These are phyloP conservation scores for Chaetomium strumarium DNA, from an alignment of 2,329 filamentous ascomycete species.

Conservation along the genomic window DNA sequence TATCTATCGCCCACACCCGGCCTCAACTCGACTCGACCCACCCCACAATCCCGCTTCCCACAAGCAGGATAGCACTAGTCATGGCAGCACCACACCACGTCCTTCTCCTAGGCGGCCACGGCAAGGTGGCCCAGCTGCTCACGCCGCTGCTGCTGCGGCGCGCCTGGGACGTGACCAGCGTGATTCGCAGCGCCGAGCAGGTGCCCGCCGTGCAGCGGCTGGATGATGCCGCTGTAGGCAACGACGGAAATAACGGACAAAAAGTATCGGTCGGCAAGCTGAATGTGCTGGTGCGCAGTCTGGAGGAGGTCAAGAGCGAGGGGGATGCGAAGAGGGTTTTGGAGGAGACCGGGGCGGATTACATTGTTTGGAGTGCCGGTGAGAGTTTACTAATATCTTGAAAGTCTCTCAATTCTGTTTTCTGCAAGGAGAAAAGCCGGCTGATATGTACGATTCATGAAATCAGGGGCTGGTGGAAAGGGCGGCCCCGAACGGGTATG, in stretches of 20 bases:
- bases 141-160: conserved; percentile 70
- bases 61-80: no score
- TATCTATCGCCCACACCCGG: no score
- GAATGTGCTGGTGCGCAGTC: conserved; percentile 61
- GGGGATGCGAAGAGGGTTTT: conserved; percentile 58
- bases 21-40: no score
- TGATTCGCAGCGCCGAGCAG: conserved; percentile 70
- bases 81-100: conserved; percentile 41
- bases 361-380: conserved; percentile 65
- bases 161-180: conserved; percentile 70
- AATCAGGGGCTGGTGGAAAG: conserved; percentile 51
- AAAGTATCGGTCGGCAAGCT: conserved; percentile 46
- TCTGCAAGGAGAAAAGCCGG: no score
- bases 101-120: conserved; percentile 74
- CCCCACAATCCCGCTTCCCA: no score
- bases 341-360: conserved; percentile 55
- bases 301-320: conserved; percentile 64
- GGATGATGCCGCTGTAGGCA: conserved; percentile 29
- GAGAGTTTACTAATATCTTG: conserved; percentile 24
- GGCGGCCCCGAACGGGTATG: conserved; percentile 43
- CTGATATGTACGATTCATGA: conserved; percentile 11
- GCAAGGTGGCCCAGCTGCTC: conserved; percentile 68
- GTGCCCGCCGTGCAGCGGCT: conserved; percentile 57
- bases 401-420: no score
- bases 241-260: no score